Conservation (phyloP, 345 rosid genomes). For the Turritis glabra region DNA sequence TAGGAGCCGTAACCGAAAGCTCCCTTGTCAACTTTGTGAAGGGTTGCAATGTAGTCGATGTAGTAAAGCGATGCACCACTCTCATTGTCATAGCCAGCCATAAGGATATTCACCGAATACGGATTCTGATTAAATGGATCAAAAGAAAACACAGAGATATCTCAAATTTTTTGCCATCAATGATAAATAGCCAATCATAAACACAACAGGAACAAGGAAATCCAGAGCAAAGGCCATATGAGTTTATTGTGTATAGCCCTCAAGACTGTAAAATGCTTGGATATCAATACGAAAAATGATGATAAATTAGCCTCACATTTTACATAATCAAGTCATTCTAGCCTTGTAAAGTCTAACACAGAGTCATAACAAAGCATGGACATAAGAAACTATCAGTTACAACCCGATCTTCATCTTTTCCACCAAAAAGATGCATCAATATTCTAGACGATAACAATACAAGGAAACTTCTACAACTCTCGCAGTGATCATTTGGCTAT, state of each 20-base stretch:
- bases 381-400: background rate
- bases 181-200: background rate
- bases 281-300: background rate
- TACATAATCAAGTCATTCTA: background rate
- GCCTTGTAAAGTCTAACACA: background rate
- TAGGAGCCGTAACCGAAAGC: slow-evolving; percentile 95
- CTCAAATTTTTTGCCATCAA: background rate
- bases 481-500: background rate
- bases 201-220: background rate
- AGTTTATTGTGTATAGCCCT: background rate
- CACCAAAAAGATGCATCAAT: background rate
- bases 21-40: slow-evolving; percentile 96
- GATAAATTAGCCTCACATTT: background rate
- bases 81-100: slow-evolving; percentile 92
- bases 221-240: background rate
- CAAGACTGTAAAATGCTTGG: background rate
- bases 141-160: background rate
- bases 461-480: background rate
- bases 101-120: slow-evolving; percentile 77
- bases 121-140: slow-evolving; percentile 60
- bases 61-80: slow-evolving; percentile 92
- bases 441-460: background rate
- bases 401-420: background rate
- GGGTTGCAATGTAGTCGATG: slow-evolving; percentile 94
- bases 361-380: background rate